Percentiles rank a stretch among this genome's conserved stretches.
Conservation (phyloP, 2,329 filamentous ascomycete genomes). For the Beauveria australis region DNA sequence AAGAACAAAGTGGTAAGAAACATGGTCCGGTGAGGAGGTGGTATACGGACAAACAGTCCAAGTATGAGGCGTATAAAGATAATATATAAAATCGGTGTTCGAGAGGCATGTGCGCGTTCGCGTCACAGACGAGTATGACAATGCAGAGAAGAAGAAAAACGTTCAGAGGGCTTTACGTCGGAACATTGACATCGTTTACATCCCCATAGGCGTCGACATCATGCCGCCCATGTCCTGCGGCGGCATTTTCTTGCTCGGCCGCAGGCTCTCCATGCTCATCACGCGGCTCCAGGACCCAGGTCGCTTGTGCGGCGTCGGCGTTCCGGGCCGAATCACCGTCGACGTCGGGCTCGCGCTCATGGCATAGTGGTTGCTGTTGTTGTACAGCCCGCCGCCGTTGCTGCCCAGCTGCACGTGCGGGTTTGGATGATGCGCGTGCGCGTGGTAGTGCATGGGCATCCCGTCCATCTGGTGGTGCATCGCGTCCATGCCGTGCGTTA, state of each 20-base stretch:
- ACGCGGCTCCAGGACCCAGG: conserved; percentile 31
- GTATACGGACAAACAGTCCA: background rate
- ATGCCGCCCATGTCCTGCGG: conserved; percentile 19
- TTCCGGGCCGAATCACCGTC: conserved; percentile 25
- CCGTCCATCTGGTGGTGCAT: conserved; percentile 7
- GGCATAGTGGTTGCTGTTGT: background rate
- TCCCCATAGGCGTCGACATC: conserved; percentile 18
- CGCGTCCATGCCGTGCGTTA: conserved; percentile 3
- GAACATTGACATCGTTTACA: conserved; percentile 14
- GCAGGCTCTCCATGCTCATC: conserved; percentile 29
- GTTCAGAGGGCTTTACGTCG: no score
- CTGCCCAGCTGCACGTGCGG: background rate
- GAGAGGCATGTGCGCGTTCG: background rate
- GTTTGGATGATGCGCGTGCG: conserved; percentile 2
- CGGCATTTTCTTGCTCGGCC: conserved; percentile 27
- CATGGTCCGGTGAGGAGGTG: background rate
- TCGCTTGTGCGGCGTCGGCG: conserved; percentile 30
- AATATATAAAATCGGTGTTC: background rate
- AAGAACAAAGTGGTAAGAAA: background rate
- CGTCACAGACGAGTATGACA: conserved; percentile 5
- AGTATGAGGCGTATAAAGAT: background rate
- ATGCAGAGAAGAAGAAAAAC: background rate
- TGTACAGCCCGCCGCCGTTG: conserved; percentile 7
- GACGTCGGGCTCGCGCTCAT: conserved; percentile 19
- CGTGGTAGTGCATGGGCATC: conserved; percentile 11